Conservation (phyloP, 192 early-diverging fungal genomes). For the Linnemannia exigua region DNA sequence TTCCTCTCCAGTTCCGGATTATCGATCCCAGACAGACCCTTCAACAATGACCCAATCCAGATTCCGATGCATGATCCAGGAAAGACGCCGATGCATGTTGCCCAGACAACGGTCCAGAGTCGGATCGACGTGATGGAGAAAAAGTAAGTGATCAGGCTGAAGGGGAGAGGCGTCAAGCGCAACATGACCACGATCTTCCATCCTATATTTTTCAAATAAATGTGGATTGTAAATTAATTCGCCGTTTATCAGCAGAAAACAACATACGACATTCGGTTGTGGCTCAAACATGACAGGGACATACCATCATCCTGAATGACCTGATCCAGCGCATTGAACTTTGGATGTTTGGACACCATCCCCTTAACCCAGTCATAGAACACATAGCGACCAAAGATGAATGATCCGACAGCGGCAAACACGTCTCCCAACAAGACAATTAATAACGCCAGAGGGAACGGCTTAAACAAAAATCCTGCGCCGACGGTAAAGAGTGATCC, state of each 20-base stretch:
- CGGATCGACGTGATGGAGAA: conserved; percentile 60
- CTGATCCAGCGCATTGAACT: conserved; percentile 53
- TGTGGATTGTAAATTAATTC: not conserved
- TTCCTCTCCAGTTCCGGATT: conserved; percentile 55
- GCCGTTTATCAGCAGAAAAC: not conserved
- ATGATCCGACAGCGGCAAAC: conserved; percentile 49
- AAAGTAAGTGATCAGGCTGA: conserved; percentile 62
- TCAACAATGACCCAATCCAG: conserved; percentile 61
- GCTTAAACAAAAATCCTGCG: conserved; percentile 61
- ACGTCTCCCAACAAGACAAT: conserved; percentile 55
- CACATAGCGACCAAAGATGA: conserved; percentile 61
- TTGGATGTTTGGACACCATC: conserved; percentile 56
- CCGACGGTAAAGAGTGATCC: conserved; percentile 59
- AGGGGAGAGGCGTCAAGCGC: conserved; percentile 58
- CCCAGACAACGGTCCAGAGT: conserved; percentile 57
- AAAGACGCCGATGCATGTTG: conserved; percentile 58
- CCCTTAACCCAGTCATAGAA: conserved; percentile 61
- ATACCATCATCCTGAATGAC: conserved; percentile 63
- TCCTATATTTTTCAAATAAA: conserved; percentile 37
- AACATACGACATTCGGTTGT: not conserved
- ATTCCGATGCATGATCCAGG: conserved; percentile 62
- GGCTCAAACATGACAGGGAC: not conserved
- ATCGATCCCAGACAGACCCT: conserved; percentile 59
- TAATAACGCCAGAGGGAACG: conserved; percentile 43
- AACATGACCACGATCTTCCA: conserved; percentile 67